Evolutionary conservation across 2,329 filamentous ascomycete species (phyloP).

Genomic region (Daldinia sp.): DNA sequence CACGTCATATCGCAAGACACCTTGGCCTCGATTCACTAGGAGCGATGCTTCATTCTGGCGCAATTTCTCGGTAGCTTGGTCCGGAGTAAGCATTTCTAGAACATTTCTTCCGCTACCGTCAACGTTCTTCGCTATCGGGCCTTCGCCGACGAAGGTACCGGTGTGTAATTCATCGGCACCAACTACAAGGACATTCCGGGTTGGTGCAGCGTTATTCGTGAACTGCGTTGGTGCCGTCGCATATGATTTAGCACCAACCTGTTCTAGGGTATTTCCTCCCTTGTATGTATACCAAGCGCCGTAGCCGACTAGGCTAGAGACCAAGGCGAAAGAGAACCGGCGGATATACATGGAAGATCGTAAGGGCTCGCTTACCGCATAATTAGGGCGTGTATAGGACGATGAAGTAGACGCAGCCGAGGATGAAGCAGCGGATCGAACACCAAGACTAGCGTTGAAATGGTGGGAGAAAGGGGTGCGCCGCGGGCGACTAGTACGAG

Average conservation of each 20-base stretch:
- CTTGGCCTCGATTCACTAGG: conserved; percentile 86
- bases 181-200: conserved; percentile 82
- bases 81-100: conserved; percentile 95
- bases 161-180: conserved; percentile 92
- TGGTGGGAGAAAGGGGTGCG: conserved; percentile 55
- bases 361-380: conserved; percentile 62
- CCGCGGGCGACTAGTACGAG: conserved; percentile 60
- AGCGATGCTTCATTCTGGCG: conserved; percentile 93
- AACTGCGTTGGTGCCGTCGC: conserved; percentile 55
- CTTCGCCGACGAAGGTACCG: conserved; percentile 85
- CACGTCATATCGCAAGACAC: conserved; percentile 93
- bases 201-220: conserved; percentile 58
- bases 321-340: conserved; percentile 73
- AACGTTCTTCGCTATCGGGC: conserved; percentile 87
- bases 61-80: conserved; percentile 91
- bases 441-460: conserved; percentile 48
- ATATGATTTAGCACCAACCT: conserved; percentile 54
- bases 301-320: conserved; percentile 79
- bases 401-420: conserved; percentile 41
- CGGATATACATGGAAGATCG: conserved; percentile 82
- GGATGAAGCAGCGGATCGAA: conserved; percentile 57
- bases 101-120: conserved; percentile 87
- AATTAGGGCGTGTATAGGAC: conserved; percentile 52
- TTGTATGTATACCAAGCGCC: conserved; percentile 82
- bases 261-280: conserved; percentile 54